Percentiles rank a stretch among this genome's conserved stretches.
Evolutionary conservation across 805 yeast genomes (phyloP).

Genomic region (Lachancea nothofagi): DNA sequence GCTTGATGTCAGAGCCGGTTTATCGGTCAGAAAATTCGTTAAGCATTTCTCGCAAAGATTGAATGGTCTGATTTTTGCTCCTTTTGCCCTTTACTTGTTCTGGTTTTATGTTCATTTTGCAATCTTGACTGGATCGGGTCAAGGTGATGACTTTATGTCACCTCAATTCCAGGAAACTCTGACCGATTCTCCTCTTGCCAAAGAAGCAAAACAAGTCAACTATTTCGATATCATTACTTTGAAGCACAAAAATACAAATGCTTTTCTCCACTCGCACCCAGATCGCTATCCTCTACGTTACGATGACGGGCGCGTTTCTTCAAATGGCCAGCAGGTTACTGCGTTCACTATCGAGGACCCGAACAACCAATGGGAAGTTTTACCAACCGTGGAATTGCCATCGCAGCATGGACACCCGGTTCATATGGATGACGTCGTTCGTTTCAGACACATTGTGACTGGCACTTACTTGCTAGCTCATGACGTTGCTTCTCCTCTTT

Average conservation of each 20-base stretch:
- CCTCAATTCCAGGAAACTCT: conserved; percentile 90
- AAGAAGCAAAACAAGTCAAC: conserved; percentile 63
- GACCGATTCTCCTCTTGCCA: conserved; percentile 73
- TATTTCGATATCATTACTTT: conserved; percentile 73
- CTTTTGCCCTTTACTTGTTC: conserved; percentile 72
- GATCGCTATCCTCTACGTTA: conserved; percentile 81
- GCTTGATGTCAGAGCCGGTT: conserved; percentile 65
- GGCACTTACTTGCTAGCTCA: conserved; percentile 79
- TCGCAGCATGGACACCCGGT: conserved; percentile 46
- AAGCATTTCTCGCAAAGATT: conserved; percentile 75
- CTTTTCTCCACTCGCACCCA: conserved; percentile 77
- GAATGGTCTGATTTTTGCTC: conserved; percentile 65
- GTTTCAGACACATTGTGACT: conserved; percentile 77
- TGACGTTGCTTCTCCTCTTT: conserved; percentile 92
- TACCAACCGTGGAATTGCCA: conserved; percentile 52
- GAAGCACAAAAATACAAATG: conserved; percentile 73
- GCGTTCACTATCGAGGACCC: conserved; percentile 49
- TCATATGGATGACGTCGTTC: conserved; percentile 63
- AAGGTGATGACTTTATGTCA: conserved; percentile 95
- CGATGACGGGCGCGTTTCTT: conserved; percentile 92
- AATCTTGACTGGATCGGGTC: conserved; percentile 79
- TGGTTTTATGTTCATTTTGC: conserved; percentile 93
- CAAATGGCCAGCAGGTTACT: conserved; percentile 93
- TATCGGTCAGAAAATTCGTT: conserved; percentile 48
- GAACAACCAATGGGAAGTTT: conserved; percentile 81